phyloP scores from a whole-genome alignment of 768 basidiomycete species.

The Tulasnella sp. region DNA sequence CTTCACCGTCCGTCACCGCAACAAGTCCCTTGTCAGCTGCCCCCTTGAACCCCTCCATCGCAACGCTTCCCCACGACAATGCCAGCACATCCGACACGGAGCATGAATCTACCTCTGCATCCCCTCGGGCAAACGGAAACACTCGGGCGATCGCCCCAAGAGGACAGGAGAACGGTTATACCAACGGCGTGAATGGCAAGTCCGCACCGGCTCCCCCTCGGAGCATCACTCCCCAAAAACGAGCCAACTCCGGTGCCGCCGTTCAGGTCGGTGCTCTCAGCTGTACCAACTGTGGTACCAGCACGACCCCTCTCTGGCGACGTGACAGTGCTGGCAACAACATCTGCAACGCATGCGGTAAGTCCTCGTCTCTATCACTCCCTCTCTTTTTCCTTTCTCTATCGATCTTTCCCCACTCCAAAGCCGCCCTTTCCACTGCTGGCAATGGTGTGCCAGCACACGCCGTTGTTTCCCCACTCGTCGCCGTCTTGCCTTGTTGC shows the following conservation, averaged over 20 bases:
- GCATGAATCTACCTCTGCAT: conserved; percentile 12
- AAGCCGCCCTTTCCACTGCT: not conserved
- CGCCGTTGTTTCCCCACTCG: not conserved
- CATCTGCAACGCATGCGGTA: conserved; percentile 93
- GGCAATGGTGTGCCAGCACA: conserved; percentile 2
- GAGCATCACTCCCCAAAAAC: conserved; percentile 8
- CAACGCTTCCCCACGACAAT: conserved; percentile 18
- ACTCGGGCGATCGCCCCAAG: conserved; percentile 25
- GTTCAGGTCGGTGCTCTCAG: conserved; percentile 66
- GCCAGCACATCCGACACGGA: conserved; percentile 29
- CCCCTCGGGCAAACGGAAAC: conserved; percentile 18
- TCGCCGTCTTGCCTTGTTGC: not conserved
- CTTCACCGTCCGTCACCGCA: not conserved
- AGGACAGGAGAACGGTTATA: conserved; percentile 2
- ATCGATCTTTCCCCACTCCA: conserved; percentile 10
- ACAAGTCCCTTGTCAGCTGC: conserved; percentile 26
- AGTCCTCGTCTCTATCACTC: conserved; percentile 38
- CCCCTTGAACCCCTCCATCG: conserved; percentile 25
- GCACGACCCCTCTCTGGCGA: conserved; percentile 86
- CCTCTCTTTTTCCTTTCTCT: not conserved
- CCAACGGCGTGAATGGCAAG: conserved; percentile 20
- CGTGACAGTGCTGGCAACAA: conserved; percentile 88
- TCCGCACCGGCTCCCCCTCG: conserved; percentile 1
- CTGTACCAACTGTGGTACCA: conserved; percentile 86
- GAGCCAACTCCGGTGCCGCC: conserved; percentile 27